Percentiles rank a stretch among this genome's conserved stretches.
These are phyloP conservation scores for Ustilago shanxiensis DNA, from an alignment of 1,284 basidiomycete genomes.

Conservation along the genomic window DNA sequence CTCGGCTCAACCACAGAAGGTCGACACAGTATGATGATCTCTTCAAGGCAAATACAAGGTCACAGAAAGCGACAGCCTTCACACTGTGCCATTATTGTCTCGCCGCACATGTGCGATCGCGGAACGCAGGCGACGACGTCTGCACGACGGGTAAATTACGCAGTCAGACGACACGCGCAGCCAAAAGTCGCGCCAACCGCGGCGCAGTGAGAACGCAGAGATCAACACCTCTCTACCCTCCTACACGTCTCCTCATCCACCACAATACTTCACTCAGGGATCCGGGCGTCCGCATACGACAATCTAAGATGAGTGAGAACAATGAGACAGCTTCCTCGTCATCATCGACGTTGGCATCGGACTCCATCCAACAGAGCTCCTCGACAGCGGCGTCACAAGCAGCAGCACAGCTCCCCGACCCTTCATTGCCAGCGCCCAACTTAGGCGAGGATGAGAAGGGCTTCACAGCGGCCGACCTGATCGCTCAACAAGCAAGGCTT, in stretches of 20 bases:
- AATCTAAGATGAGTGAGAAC: constrained; percentile 23
- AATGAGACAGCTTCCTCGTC: constrained; percentile 11
- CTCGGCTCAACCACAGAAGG: too few relatives aligned
- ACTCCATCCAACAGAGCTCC: background rate
- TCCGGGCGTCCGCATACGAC: background rate
- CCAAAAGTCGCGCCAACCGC: background rate
- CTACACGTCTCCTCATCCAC: background rate
- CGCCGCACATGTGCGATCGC: too few relatives aligned
- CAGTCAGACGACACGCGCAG: constrained; percentile 26
- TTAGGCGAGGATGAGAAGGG: constrained; percentile 52
- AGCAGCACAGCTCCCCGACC: constrained; percentile 49
- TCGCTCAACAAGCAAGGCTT: constrained; percentile 67
- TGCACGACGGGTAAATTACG: constrained; percentile 11
- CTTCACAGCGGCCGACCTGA: constrained; percentile 69
- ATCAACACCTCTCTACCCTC: constrained; percentile 4
- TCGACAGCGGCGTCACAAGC: background rate
- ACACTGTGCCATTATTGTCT: too few relatives aligned
- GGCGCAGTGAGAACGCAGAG: background rate
- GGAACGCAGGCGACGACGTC: too few relatives aligned
- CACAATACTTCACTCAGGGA: background rate
- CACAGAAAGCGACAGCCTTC: too few relatives aligned
- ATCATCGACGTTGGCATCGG: constrained; percentile 7
- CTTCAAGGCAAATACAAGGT: too few relatives aligned
- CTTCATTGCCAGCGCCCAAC: constrained; percentile 55
- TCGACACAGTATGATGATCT: too few relatives aligned